Evolutionary conservation across 441 rosid species (phyloP).

Genomic region (Aquilaria agallochum): DNA sequence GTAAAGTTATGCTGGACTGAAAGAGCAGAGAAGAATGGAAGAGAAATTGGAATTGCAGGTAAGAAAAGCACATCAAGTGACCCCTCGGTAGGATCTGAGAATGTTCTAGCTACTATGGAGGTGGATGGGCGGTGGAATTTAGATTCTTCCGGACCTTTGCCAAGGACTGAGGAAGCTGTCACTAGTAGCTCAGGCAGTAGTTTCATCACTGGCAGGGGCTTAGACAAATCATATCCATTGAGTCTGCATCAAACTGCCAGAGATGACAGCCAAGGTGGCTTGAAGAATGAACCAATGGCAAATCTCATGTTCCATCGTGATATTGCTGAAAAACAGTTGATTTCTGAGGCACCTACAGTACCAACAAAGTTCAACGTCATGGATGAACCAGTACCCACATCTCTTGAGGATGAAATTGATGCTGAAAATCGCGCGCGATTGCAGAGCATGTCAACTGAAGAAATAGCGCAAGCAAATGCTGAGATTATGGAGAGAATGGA

Average conservation of each 20-base stretch:
- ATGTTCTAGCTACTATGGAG: slow-evolving; percentile 22
- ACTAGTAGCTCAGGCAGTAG: slow-evolving; percentile 14
- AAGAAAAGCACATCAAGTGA: slow-evolving; percentile 5
- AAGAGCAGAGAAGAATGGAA: slow-evolving; percentile 18
- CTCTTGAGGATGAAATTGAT: slow-evolving; percentile 81
- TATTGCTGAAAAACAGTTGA: slow-evolving; percentile 3
- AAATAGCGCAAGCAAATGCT: slow-evolving; percentile 79
- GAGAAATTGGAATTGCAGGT: slow-evolving; percentile 12
- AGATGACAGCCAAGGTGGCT: slow-evolving; percentile 9
- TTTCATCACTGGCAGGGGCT: slow-evolving; percentile 23
- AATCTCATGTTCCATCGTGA: slow-evolving; percentile 7
- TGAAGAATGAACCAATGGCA: slow-evolving; percentile 12
- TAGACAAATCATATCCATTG: slow-evolving; percentile 17
- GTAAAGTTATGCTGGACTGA: slow-evolving; percentile 16
- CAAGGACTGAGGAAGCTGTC: slow-evolving; percentile 8
- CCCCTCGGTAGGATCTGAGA: slow-evolving; percentile 18
- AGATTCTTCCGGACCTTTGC: slow-evolving; percentile 9
- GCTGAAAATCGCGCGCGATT: slow-evolving; percentile 62
- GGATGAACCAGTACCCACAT: slow-evolving; percentile 31
- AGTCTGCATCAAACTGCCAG: slow-evolving; percentile 13
- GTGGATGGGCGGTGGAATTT: slow-evolving; percentile 22
- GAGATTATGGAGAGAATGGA: slow-evolving; percentile 83
- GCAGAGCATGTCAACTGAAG: slow-evolving; percentile 65
- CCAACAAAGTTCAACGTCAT: slow-evolving; percentile 16
- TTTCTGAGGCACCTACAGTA: background rate